These are phyloP conservation scores for Lepiota brunneoincarnata DNA, from an alignment of 768 basidiomycete genomes.

Conservation along the genomic window DNA sequence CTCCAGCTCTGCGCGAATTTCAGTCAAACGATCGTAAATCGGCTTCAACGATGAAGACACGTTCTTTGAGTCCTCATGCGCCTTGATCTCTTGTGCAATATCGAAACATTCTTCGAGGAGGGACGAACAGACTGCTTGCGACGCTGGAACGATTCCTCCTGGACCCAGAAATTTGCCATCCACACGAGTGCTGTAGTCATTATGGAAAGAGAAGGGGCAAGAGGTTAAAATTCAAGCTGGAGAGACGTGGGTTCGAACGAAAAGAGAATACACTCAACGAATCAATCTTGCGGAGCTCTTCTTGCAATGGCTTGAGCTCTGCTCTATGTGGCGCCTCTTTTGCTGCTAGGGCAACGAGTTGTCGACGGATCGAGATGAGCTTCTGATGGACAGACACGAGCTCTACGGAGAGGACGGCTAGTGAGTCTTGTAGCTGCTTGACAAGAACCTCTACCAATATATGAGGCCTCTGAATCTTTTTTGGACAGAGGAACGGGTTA, in stretches of 20 bases:
- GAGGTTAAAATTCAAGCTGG: slow-evolving; percentile 12
- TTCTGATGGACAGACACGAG: slow-evolving; percentile 89
- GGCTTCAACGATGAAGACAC: slow-evolving; percentile 85
- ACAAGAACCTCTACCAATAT: slow-evolving; percentile 67
- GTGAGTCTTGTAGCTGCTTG: slow-evolving; percentile 72
- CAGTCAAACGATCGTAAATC: slow-evolving; percentile 87
- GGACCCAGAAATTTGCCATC: slow-evolving; percentile 95
- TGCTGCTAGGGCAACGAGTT: slow-evolving; percentile 84
- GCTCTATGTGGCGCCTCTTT: slow-evolving; percentile 83
- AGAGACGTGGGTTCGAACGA: slow-evolving; percentile 17
- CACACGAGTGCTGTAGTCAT: slow-evolving; percentile 69
- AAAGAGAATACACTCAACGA: slow-evolving; percentile 66
- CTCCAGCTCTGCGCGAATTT: slow-evolving; percentile 87
- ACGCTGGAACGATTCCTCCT: slow-evolving; percentile 84
- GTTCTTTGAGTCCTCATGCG: slow-evolving; percentile 85
- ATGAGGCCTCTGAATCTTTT: neutral
- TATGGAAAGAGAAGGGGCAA: slow-evolving; percentile 3
- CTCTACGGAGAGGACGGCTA: slow-evolving; percentile 86
- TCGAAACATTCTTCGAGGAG: slow-evolving; percentile 97
- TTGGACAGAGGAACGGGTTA: slow-evolving; percentile 1
- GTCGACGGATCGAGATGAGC: slow-evolving; percentile 83
- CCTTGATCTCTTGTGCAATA: slow-evolving; percentile 91
- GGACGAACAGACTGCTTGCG: slow-evolving; percentile 89
- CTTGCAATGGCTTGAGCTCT: slow-evolving; percentile 86
- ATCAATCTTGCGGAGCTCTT: slow-evolving; percentile 95